phyloP scores from a whole-genome alignment of 441 rosid genomes.

The Corymbia calophylla region DNA sequence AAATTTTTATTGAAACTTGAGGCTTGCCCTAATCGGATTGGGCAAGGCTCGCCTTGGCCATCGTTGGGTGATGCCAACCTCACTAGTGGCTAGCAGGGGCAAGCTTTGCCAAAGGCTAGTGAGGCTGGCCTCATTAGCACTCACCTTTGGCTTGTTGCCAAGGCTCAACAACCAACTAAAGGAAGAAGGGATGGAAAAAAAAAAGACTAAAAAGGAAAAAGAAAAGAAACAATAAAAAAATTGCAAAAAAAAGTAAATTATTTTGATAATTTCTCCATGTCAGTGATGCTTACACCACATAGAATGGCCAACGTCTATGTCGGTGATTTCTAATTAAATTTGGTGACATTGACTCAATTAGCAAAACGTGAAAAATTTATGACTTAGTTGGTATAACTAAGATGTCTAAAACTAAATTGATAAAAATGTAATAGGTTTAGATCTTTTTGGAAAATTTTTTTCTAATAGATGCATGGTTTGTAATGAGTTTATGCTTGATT shows the following conservation, averaged over 20 bases:
- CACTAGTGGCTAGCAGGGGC: neutral
- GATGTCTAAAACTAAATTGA: rapidly evolving
- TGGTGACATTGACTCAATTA: rapidly evolving
- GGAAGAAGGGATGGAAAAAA: neutral
- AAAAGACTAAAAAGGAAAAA: too few relatives aligned
- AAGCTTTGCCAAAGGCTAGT: neutral
- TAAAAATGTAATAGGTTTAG: too few relatives aligned
- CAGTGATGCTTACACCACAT: rapidly evolving
- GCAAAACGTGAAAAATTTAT: neutral
- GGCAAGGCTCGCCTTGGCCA: neutral
- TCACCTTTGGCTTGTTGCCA: too few relatives aligned
- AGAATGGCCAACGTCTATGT: rapidly evolving
- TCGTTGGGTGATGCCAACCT: too few relatives aligned
- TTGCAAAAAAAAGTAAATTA: too few relatives aligned
- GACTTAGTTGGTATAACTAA: rapidly evolving
- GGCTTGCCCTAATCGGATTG: neutral
- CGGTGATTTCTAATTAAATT: too few relatives aligned
- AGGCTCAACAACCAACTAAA: rapidly evolving
- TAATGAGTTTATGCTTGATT: neutral
- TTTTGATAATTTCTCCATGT: too few relatives aligned
- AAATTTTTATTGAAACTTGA: neutral
- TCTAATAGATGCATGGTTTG: neutral
- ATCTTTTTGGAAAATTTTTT: too few relatives aligned
- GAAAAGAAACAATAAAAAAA: too few relatives aligned
- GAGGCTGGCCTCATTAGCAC: rapidly evolving